These are phyloP conservation scores for Colletotrichum sp. DNA, from an alignment of 2,329 filamentous ascomycete genomes.

Conservation along the genomic window DNA sequence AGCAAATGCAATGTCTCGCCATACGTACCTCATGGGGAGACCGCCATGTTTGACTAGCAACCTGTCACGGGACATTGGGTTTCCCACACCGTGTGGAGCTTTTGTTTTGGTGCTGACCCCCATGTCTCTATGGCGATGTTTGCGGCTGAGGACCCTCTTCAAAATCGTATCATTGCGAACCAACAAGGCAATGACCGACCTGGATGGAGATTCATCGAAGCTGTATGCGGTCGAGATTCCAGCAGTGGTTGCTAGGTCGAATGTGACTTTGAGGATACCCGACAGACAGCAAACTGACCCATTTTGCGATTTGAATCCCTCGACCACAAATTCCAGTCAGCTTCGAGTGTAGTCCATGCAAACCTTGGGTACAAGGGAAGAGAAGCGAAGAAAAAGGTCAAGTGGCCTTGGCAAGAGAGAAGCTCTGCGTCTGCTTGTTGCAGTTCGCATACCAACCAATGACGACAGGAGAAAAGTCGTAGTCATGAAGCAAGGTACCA, in stretches of 20 bases:
- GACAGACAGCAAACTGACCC: background rate
- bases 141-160: background rate
- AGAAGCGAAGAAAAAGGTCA: background rate
- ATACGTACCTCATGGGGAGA: background rate
- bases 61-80: constrained; percentile 3
- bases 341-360: background rate
- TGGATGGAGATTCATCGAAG: background rate
- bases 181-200: background rate
- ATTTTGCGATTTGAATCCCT: background rate
- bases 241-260: background rate
- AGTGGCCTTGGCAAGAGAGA: background rate
- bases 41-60: constrained; percentile 4
- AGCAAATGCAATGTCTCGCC: background rate
- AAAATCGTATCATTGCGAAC: background rate
- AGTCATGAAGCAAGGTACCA: background rate
- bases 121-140: background rate
- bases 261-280: background rate
- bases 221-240: background rate
- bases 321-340: background rate
- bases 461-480: background rate
- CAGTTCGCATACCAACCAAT: background rate
- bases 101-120: background rate
- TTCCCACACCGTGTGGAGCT: constrained; percentile 3
- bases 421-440: background rate
- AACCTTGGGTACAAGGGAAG: background rate